Evolutionary conservation across 73 alveolate species (phyloP).

Genomic region (Symbiodinium natans): DNA sequence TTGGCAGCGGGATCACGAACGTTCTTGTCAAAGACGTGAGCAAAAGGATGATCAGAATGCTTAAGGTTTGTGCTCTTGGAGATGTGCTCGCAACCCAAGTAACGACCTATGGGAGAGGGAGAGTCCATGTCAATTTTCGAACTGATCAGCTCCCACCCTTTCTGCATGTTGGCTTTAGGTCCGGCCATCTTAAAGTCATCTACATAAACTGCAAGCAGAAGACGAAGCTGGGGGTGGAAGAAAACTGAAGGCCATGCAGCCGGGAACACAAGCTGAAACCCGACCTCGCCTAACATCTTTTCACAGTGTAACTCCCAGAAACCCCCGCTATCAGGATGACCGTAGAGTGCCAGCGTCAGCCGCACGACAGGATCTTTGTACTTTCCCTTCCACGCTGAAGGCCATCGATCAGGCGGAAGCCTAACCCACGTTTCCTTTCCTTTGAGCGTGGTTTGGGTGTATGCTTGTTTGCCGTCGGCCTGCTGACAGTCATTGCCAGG

Average conservation of each 20-base stretch:
- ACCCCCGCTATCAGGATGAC: conserved; percentile 36
- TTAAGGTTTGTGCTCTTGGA: background rate
- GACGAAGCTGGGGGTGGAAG: background rate
- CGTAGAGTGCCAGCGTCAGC: background rate
- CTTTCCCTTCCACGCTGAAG: background rate
- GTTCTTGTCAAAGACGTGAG: conserved; percentile 16
- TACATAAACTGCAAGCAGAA: background rate
- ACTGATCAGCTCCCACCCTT: conserved; percentile 10
- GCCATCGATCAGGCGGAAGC: conserved; percentile 15
- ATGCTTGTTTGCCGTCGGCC: conserved; percentile 11
- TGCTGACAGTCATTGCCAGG: background rate
- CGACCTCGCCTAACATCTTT: background rate
- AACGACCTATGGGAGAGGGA: background rate
- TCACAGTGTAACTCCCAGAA: background rate
- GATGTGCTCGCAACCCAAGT: conserved; percentile 14
- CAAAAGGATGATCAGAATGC: background rate
- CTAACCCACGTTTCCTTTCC: conserved; percentile 20
- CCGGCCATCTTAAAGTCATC: conserved; percentile 42
- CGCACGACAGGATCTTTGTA: background rate
- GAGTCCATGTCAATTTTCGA: conserved; percentile 14
- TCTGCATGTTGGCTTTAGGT: background rate
- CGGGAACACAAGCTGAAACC: background rate
- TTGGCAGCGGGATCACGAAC: conserved; percentile 45
- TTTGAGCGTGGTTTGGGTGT: conserved; percentile 17
- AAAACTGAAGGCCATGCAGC: conserved; percentile 20